phyloP scores from a whole-genome alignment of 108 stramenopile genomes.

The Fragilaria radians region DNA sequence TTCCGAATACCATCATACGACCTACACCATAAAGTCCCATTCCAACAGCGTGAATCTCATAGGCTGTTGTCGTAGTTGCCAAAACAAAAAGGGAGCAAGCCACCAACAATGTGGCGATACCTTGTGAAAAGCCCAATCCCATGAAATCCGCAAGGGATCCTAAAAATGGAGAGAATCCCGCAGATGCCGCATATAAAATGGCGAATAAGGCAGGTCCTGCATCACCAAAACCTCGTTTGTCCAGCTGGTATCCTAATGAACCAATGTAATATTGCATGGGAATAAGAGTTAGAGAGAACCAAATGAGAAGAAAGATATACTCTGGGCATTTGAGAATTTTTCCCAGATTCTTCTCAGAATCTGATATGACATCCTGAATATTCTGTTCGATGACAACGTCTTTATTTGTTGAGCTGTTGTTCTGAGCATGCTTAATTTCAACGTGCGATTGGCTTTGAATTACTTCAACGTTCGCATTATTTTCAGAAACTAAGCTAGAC shows the following conservation, averaged over 20 bases:
- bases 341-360: too few relatives aligned
- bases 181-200: constrained; percentile 26
- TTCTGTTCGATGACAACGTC: too few relatives aligned
- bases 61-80: constrained; percentile 7
- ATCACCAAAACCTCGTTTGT: constrained; percentile 24
- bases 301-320: constrained; percentile 22
- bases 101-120: constrained; percentile 14
- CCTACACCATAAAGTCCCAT: constrained; percentile 26
- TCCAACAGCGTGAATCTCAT: constrained; percentile 19
- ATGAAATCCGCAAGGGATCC: constrained; percentile 27
- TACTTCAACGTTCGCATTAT: too few relatives aligned
- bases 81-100: constrained; percentile 23
- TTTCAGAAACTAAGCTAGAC: too few relatives aligned
- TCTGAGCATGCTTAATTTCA: too few relatives aligned
- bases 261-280: constrained; percentile 43
- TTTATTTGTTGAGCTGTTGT: too few relatives aligned
- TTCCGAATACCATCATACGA: constrained; percentile 36
- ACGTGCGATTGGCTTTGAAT: too few relatives aligned
- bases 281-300: constrained; percentile 29
- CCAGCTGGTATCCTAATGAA: constrained; percentile 33
- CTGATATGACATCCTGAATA: too few relatives aligned
- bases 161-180: constrained; percentile 14
- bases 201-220: constrained; percentile 33
- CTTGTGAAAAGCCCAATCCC: constrained; percentile 30
- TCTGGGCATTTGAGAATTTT: constrained; percentile 24